These are phyloP conservation scores for Dendrocalamus latiflorus DNA, from an alignment of 202 grass and related monocot genomes.

Conservation along the genomic window DNA sequence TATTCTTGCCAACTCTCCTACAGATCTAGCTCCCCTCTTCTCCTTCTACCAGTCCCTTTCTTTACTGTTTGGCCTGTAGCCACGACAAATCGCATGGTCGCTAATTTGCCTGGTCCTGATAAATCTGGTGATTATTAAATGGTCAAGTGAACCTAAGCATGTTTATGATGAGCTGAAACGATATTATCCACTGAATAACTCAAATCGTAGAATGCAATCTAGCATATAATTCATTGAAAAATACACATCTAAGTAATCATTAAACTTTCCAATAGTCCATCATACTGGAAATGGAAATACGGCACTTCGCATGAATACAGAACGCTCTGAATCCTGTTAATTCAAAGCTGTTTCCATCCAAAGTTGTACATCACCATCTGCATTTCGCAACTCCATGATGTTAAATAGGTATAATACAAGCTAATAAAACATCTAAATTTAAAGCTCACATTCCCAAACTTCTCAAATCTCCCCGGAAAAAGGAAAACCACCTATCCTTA, in stretches of 20 bases:
- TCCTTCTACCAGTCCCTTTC: too few species aligned
- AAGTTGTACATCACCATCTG: not conserved
- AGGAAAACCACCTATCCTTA: conserved; percentile 30
- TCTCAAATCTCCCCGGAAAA: conserved; percentile 16
- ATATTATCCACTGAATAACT: too few species aligned
- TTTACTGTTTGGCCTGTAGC: too few species aligned
- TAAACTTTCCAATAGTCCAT: not conserved
- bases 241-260: not conserved
- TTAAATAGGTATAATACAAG: conserved; percentile 32
- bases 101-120: too few species aligned
- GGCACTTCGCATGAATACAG: not conserved
- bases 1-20: too few species aligned
- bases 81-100: too few species aligned
- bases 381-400: conserved; percentile 16
- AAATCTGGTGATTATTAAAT: too few species aligned
- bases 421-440: conserved; percentile 32
- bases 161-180: too few species aligned
- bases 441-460: conserved; percentile 21
- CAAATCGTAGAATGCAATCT: too few species aligned
- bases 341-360: not conserved
- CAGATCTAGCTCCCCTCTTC: too few species aligned
- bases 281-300: not conserved
- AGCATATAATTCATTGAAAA: not conserved
- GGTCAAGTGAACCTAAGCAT: too few species aligned
- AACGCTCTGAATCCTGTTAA: not conserved